These are phyloP conservation scores for Microsporum audouinii DNA, from an alignment of 2,329 filamentous ascomycete species.

Conservation along the genomic window DNA sequence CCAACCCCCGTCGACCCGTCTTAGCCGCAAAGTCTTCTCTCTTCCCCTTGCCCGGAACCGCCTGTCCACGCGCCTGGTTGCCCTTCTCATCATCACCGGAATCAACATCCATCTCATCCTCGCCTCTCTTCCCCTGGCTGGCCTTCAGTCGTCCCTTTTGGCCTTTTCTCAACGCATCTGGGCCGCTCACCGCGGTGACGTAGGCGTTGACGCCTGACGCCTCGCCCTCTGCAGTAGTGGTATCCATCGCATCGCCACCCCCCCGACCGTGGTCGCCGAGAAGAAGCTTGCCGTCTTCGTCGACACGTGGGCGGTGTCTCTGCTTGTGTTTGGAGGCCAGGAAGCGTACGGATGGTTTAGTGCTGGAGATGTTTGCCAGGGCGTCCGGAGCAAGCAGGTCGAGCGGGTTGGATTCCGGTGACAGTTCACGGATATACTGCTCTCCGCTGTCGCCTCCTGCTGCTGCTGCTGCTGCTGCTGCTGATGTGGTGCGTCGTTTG, in stretches of 20 bases:
- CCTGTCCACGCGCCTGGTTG: constrained; percentile 20
- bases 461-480: background rate
- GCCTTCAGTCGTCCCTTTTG: constrained; percentile 52
- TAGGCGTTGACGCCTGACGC: constrained; percentile 44
- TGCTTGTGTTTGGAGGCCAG: constrained; percentile 29
- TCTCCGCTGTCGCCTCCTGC: constrained; percentile 14
- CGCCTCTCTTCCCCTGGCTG: constrained; percentile 34
- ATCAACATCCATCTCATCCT: constrained; percentile 35
- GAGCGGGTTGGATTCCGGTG: constrained; percentile 77
- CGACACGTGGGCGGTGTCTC: constrained; percentile 33
- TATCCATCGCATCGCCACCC: constrained; percentile 30
- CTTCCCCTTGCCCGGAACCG: constrained; percentile 3
- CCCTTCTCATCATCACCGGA: constrained; percentile 31
- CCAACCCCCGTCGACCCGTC: constrained; percentile 19
- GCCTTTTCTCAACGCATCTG: constrained; percentile 46
- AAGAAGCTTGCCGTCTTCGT: constrained; percentile 35
- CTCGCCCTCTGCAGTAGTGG: constrained; percentile 34
- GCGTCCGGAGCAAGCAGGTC: constrained; percentile 84
- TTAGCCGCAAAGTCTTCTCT: constrained; percentile 20
- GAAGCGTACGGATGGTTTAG: constrained; percentile 54
- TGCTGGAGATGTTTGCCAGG: constrained; percentile 85
- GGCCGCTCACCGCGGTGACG: constrained; percentile 48
- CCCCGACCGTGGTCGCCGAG: constrained; percentile 27
- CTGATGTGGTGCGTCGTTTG: background rate
- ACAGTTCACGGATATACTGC: constrained; percentile 71